Evolutionary conservation across 257 asterid genomes (phyloP).

Genomic region (Ocimum tenuiflorum): DNA sequence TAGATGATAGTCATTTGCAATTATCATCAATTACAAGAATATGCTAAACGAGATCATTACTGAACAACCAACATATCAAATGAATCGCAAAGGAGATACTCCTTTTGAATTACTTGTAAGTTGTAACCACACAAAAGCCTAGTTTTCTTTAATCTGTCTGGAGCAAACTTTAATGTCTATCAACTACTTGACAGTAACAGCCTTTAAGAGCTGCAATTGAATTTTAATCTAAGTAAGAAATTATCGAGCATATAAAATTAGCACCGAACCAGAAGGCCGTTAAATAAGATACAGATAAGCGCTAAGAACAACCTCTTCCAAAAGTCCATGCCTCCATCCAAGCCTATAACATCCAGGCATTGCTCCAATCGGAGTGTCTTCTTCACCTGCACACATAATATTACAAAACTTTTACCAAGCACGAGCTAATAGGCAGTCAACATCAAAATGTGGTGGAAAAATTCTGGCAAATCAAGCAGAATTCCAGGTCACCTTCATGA

Average conservation of each 20-base stretch:
- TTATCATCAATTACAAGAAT: no score
- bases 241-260: not conserved
- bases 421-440: not conserved
- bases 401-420: slow-evolving; percentile 4
- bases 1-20: no score
- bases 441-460: not conserved
- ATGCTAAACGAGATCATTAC: no score
- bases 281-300: not conserved
- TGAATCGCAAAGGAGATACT: no score
- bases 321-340: slow-evolving; percentile 96
- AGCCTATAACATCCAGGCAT: slow-evolving; percentile 99
- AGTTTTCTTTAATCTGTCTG: no score
- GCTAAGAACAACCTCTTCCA: slow-evolving; percentile 76
- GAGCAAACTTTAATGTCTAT: no score
- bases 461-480: not conserved
- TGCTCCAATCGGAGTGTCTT: slow-evolving; percentile 94
- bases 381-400: slow-evolving; percentile 58
- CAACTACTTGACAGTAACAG: no score
- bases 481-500: slow-evolving; percentile 63
- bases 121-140: no score
- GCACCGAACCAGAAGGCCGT: no score
- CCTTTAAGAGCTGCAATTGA: no score
- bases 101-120: no score
- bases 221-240: not conserved
- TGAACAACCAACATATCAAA: no score